These are phyloP conservation scores for Saturnispora diversa DNA, from an alignment of 805 yeast species.

Conservation along the genomic window DNA sequence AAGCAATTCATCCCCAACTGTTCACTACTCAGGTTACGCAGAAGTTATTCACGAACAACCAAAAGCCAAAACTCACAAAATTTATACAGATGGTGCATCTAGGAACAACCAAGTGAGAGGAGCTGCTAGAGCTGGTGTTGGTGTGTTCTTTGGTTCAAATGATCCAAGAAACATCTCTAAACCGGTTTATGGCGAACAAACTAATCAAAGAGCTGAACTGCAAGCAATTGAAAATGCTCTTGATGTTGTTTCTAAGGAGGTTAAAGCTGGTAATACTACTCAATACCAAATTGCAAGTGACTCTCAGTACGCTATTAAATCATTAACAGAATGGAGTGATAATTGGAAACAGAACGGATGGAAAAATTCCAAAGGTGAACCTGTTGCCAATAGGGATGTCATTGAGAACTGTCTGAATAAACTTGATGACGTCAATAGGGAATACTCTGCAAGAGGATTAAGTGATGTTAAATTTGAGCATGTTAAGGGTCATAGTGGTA, in stretches of 20 bases:
- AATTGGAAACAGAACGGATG: slow-evolving; percentile 55
- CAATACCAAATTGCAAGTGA: slow-evolving; percentile 52
- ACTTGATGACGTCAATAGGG: slow-evolving; percentile 30
- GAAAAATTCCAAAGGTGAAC: slow-evolving; percentile 34
- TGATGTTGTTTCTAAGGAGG: slow-evolving; percentile 30
- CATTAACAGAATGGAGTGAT: slow-evolving; percentile 48
- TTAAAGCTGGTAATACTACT: slow-evolving; percentile 17
- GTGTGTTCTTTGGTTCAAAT: slow-evolving; percentile 56
- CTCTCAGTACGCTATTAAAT: slow-evolving; percentile 56
- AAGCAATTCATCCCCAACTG: too few species aligned
- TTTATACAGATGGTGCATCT: slow-evolving; percentile 78
- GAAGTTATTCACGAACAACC: too few species aligned
- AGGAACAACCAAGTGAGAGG: slow-evolving; percentile 47
- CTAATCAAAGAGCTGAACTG: slow-evolving; percentile 79
- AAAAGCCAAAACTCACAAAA: slow-evolving; percentile 13
- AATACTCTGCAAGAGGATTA: slow-evolving; percentile 30
- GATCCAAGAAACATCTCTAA: slow-evolving; percentile 49
- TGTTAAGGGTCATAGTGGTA: slow-evolving; percentile 68
- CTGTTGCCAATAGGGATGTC: slow-evolving; percentile 46
- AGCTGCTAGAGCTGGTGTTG: slow-evolving; percentile 52
- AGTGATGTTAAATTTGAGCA: slow-evolving; percentile 42
- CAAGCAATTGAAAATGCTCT: slow-evolving; percentile 57
- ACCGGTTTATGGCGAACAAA: slow-evolving; percentile 46
- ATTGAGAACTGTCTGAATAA: slow-evolving; percentile 30
- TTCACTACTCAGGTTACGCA: too few species aligned